phyloP scores from a whole-genome alignment of 1,139 yeast species.

The Yamadazyma atlantica region DNA sequence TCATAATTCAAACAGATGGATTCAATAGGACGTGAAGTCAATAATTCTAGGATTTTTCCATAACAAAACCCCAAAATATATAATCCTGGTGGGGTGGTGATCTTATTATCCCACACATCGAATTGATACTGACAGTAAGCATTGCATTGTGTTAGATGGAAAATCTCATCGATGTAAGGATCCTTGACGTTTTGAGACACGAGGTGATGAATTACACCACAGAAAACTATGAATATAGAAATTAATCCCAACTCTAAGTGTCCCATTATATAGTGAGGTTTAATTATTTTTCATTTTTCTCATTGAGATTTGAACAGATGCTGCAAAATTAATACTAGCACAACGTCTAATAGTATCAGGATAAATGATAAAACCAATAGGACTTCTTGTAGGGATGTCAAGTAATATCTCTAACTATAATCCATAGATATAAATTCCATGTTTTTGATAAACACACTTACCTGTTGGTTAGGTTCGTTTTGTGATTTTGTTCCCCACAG shows the following conservation, averaged over 20 bases:
- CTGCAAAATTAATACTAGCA: too few relatives aligned
- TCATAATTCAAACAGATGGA: slow-evolving; percentile 31
- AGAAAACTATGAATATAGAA: slow-evolving; percentile 15
- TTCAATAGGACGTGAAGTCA: slow-evolving; percentile 3
- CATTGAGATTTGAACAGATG: too few relatives aligned
- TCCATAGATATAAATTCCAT: too few relatives aligned
- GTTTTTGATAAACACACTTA: too few relatives aligned
- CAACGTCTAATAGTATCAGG: too few relatives aligned
- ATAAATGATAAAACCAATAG: too few relatives aligned
- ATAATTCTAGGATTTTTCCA: slow-evolving; percentile 27
- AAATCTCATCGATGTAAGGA: slow-evolving; percentile 72
- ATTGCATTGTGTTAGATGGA: slow-evolving; percentile 80
- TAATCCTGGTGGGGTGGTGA: slow-evolving; percentile 96
- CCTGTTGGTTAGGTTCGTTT: too few relatives aligned
- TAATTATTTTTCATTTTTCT: neutral
- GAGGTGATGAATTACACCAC: slow-evolving; percentile 16
- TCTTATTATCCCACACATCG: slow-evolving; percentile 76
- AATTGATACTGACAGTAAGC: slow-evolving; percentile 63
- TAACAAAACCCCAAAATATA: slow-evolving; percentile 62
- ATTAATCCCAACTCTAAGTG: neutral
- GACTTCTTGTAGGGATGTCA: too few relatives aligned
- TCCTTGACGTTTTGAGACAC: slow-evolving; percentile 28
- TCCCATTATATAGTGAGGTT: neutral
- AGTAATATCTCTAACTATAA: too few relatives aligned
- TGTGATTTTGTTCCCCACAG: too few relatives aligned